phyloP scores from a whole-genome alignment of 225 moss, liverwort and hornwort species.

The Marchantia paleacea region DNA sequence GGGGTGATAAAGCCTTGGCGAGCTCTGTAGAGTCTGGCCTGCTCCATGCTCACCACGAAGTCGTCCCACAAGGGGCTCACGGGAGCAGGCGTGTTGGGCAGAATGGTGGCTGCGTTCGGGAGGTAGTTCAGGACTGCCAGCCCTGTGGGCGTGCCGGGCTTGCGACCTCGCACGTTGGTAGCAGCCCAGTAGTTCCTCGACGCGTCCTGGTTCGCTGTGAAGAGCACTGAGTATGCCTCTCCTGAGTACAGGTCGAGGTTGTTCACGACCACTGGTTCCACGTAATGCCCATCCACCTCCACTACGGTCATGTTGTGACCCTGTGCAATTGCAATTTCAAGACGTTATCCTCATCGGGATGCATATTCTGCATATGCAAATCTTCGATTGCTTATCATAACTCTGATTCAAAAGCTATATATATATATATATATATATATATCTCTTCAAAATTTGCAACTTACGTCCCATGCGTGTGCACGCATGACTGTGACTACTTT shows the following conservation, averaged over 20 bases:
- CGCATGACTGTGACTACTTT: no score
- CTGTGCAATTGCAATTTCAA: no score
- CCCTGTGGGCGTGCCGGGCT: conserved; percentile 27
- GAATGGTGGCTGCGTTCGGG: conserved; percentile 12
- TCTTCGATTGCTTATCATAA: background rate
- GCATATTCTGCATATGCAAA: background rate
- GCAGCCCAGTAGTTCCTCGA: no score
- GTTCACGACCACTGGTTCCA: conserved; percentile 19
- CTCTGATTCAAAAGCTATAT: background rate
- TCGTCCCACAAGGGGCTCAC: conserved; percentile 40
- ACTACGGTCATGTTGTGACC: conserved; percentile 33
- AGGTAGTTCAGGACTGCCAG: conserved; percentile 33
- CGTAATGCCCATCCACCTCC: conserved; percentile 14
- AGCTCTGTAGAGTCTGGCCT: conserved; percentile 21
- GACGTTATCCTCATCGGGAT: no score
- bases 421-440: no score
- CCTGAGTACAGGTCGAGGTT: no score
- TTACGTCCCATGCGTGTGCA: no score
- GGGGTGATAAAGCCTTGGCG: conserved; percentile 17
- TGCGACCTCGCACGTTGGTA: conserved; percentile 32
- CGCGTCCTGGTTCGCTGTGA: conserved; percentile 31
- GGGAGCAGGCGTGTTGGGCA: conserved; percentile 27
- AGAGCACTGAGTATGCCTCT: conserved; percentile 29
- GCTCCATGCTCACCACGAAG: conserved; percentile 27
- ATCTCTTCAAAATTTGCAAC: background rate